Evolutionary conservation across 2,329 filamentous ascomycete species (phyloP), one percentile per base, ranked within the genome.

Genomic region (Graphiopsis chlorocephala): DNA sequence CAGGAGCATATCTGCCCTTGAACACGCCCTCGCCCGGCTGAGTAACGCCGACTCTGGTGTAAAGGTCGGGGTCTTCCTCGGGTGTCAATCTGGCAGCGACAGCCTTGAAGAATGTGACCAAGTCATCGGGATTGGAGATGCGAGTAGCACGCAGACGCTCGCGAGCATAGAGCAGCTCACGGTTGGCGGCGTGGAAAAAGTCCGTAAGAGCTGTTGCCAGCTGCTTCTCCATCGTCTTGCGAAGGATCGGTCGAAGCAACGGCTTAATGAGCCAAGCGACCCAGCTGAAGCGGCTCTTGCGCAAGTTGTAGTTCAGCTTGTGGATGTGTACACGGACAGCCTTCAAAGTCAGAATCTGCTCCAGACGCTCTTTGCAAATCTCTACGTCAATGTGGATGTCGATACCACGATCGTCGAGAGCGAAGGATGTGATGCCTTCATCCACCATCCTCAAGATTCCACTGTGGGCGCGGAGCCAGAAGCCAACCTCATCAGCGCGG

Each of bases 321-420:
- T 97, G 93, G 67, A 97, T 90, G 70, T 87, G 85, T 0, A 97
- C 93, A 1, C 88, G 83, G 10, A 97, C 93, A 12, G 84, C 84
- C 45, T 87, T 87, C 5, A 98, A 84, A 0, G 89, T 88, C 10
- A 98, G 83, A 12, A 98, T 90, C 72, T 93, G 87, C 72, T 97
- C 93, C 2, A 96, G 78, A 1, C 85, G 83, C 68, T 93, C 90
- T 65, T 88, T 88, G 56, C 89, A 90, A 61, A 98, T 86, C 73
- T 96, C 93, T 0, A 97, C 80, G 69, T 97, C 92, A 6, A 97
- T 80, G 29, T 91, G 87, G 58, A 98, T 86, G 75, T 97, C 94
- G 65, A 97, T 87, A 20, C 94, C 94, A 23, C 91, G 86, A 70
- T 94, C 88, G 75, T 97, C 94, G 5, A 98, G 86, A 52, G 87